Percentiles rank a stretch among this genome's conserved stretches.
phyloP scores from a whole-genome alignment of 495 filamentous ascomycete species.

The Annulohypoxylon nitens region DNA sequence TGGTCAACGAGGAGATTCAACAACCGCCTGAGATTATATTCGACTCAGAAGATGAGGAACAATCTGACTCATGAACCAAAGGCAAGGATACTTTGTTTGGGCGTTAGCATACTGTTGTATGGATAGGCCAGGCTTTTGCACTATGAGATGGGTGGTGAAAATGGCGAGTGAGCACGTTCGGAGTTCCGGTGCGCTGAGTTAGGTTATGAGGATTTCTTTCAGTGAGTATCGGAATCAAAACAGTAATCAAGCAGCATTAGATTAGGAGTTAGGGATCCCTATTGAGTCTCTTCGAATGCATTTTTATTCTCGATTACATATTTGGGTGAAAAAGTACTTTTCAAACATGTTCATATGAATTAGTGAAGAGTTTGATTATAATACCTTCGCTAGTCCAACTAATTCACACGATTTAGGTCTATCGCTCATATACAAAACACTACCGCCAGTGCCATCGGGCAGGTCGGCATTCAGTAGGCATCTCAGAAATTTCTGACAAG shows the following conservation, averaged over 20 bases:
- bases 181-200: slow-evolving; percentile 1
- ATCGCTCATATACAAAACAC: not conserved
- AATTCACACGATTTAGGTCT: not conserved
- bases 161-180: not conserved
- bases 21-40: slow-evolving; percentile 57
- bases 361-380: not conserved
- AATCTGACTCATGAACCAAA: slow-evolving; percentile 37
- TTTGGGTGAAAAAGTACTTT: not conserved
- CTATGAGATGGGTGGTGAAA: not conserved
- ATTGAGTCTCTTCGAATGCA: not conserved
- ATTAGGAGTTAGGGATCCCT: not conserved
- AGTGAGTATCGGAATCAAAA: not conserved
- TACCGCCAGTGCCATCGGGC: not conserved
- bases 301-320: not conserved
- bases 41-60: slow-evolving; percentile 66
- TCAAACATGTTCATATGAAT: not conserved
- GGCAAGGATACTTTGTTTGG: not conserved
- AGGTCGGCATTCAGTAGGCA: not conserved
- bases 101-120: not conserved
- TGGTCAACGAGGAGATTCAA: slow-evolving; percentile 63
- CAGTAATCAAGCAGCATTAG: slow-evolving; percentile 1
- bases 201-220: not conserved
- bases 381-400: not conserved
- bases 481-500: not conserved
- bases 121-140: not conserved